A percentile compares a stretch with the other conserved stretches of the same genome.
These are phyloP conservation scores for Acanthamoeba sp. DNA, from an alignment of 208 protist genomes.

Conservation along the genomic window DNA sequence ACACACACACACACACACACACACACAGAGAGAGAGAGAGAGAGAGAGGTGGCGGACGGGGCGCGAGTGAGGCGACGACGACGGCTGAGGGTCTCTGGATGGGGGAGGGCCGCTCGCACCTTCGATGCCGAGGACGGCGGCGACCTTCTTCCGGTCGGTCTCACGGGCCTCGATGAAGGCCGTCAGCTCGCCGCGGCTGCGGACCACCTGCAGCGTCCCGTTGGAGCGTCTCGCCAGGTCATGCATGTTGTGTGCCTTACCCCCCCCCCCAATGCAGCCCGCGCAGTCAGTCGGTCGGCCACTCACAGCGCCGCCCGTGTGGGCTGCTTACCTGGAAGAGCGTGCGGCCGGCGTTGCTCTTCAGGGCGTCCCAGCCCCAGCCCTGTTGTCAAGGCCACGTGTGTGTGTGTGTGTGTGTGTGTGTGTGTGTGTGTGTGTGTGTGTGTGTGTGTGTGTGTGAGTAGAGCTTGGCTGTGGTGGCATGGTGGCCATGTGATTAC, in stretches of 20 bases:
- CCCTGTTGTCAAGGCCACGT: no score
- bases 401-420: no score
- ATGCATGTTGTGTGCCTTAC: conserved; percentile 31
- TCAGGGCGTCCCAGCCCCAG: conserved; percentile 62
- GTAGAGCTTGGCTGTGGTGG: no score
- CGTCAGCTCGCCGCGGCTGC: background rate
- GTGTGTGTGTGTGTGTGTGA: no score
- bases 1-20: background rate
- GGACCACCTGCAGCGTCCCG: background rate
- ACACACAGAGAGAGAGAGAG: background rate
- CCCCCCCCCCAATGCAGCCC: background rate
- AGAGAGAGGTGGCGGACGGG: no score
- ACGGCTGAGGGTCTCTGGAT: no score
- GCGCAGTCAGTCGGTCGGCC: no score
- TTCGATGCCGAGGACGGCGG: conserved; percentile 66
- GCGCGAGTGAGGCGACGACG: no score
- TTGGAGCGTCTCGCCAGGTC: conserved; percentile 44
- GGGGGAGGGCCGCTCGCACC: no score
- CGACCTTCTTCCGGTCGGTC: background rate
- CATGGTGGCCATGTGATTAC: no score
- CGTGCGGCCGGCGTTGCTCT: conserved; percentile 53
- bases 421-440: no score
- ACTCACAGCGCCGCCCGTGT: background rate
- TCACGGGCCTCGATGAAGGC: conserved; percentile 44
- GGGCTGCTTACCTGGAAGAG: conserved; percentile 19